Percentiles rank a stretch among this genome's conserved stretches.
Evolutionary conservation across 2,329 filamentous ascomycete genomes (phyloP).

Genomic region (Pestalotiopsis sp.): DNA sequence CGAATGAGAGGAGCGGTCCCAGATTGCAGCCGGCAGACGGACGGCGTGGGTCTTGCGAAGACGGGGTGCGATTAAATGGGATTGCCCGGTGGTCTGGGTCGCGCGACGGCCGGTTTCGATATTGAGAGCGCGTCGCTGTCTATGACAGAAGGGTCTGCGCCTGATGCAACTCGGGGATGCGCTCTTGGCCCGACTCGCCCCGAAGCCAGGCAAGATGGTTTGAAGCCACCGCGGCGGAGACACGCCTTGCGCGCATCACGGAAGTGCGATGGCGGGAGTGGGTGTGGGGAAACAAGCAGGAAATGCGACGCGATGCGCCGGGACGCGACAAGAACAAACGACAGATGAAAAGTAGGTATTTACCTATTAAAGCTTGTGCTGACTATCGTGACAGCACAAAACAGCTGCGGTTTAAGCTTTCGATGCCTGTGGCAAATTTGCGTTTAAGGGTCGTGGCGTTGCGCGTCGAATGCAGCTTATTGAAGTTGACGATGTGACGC

Average conservation of each 20-base stretch:
- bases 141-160: background rate
- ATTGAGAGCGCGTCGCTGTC: background rate
- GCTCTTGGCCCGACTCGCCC: background rate
- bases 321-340: slow-evolving; percentile 27
- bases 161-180: background rate
- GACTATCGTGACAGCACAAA: background rate
- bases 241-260: background rate
- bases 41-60: slow-evolving; percentile 14
- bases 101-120: background rate
- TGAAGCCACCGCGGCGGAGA: background rate
- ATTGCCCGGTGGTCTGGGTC: slow-evolving; percentile 24
- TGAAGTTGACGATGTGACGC: background rate
- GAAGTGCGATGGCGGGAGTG: background rate
- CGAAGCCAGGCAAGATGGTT: background rate
- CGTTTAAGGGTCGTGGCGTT: background rate
- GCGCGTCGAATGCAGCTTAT: background rate
- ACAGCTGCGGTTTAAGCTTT: slow-evolving; percentile 12
- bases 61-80: slow-evolving; percentile 30
- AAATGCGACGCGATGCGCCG: slow-evolving; percentile 51
- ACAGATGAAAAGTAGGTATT: background rate
- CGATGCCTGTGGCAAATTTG: slow-evolving; percentile 5
- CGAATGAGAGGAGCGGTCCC: background rate
- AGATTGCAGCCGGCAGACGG: slow-evolving; percentile 13
- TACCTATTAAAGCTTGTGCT: background rate
- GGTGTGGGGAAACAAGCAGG: background rate